Percentiles rank a stretch among this genome's conserved stretches.
These are phyloP conservation scores for Allium fistulosum DNA, from an alignment of 106 monocot species.

Conservation along the genomic window DNA sequence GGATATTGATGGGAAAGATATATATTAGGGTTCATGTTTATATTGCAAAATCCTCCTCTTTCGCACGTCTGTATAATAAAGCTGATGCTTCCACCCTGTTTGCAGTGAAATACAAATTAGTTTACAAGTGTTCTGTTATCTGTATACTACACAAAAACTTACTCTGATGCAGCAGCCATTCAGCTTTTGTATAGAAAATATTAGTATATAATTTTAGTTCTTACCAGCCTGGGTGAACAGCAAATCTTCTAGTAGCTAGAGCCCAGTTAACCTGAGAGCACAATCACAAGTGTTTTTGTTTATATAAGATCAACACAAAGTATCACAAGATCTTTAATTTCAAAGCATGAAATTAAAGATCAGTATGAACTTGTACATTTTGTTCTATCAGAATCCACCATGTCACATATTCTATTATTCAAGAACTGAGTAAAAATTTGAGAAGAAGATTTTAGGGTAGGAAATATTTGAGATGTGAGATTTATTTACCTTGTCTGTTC, in stretches of 20 bases:
- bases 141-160: too few species aligned
- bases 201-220: constrained; percentile 8
- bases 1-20: neutral
- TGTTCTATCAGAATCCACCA: constrained; percentile 80
- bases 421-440: constrained; percentile 21
- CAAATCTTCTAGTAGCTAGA: constrained; percentile 67
- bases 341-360: constrained; percentile 28
- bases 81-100: constrained; percentile 98
- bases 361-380: neutral
- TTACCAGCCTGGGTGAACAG: constrained; percentile 92
- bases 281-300: neutral
- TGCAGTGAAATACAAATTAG: neutral
- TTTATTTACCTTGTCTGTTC: constrained; percentile 82
- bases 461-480: neutral
- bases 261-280: constrained; percentile 87
- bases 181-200: neutral
- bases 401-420: constrained; percentile 58
- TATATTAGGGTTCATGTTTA: constrained; percentile 31
- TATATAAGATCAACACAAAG: neutral
- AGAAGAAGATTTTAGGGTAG: constrained; percentile 56
- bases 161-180: neutral
- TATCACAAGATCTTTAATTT: neutral
- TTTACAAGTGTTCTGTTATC: neutral
- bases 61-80: constrained; percentile 75
- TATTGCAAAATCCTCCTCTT: constrained; percentile 71